Base-by-base conservation (phyloP, 176 grass and related monocot genomes). In the Luzula sylvatica region DNA sequence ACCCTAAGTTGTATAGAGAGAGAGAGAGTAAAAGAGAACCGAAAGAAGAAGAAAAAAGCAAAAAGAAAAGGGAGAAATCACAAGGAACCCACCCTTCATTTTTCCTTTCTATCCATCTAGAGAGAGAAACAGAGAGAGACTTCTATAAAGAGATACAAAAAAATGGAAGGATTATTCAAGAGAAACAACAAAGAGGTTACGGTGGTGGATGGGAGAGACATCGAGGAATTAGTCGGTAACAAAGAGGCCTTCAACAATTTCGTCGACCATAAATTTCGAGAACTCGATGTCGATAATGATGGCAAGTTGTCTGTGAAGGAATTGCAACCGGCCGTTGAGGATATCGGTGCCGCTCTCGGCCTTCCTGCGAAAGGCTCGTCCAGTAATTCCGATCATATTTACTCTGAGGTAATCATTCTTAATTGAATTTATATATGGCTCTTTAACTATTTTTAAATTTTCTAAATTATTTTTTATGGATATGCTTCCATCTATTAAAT, bases 161-260 rank as follows among this genome's bases (percentile, higher is more conserved):
- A 41, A 13, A 82, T 87, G 87, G 75, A 82, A 65, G 67, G 82
- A 70, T 94, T 72, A 82, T 68, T 80, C 58, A 47, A 40, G 51
- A 55, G 35, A 53, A 62, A 32, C 45, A 22, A 38, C 20, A 49
- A 38, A 6, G 26, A 71, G 55, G 56, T 71, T 68, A 61, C 46
- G 29, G 83, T 78, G 72, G 83, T 88, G 69, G 79, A 88, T 59
- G 88, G 88, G n/a, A 56, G 64, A 35, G 76, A 87, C 26, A 95
- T 88, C 67, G 58, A 77, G 56, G 76, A 88, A 43, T 42, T 95
- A 69, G 83, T 88, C 69, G 79, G 83, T 79, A 77, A 88, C 88
- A 47, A 58, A 61, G 83, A 77, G 70, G 76, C 72, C 3, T 95
- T 95, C 56, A 72, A 53, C 17, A 69, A 52, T 73, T 83, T 95